Percentiles rank a stretch among this genome's conserved stretches.
These are phyloP conservation scores for Vitis rotundifolia DNA, from an alignment of 164 flowering plant genomes.

Conservation along the genomic window DNA sequence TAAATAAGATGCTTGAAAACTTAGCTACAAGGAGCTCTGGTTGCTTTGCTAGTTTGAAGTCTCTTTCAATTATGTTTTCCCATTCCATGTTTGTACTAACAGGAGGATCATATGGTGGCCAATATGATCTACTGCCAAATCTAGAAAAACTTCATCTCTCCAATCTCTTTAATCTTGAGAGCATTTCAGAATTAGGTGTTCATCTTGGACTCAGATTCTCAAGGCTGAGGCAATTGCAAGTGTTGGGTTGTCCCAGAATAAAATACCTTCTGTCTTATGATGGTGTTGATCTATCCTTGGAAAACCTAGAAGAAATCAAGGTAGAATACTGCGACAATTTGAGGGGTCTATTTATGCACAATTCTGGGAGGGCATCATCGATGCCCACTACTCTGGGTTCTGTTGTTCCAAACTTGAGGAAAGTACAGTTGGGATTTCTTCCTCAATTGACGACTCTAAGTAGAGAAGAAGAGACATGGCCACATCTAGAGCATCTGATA, in stretches of 20 bases:
- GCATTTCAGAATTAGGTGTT: conserved; percentile 5
- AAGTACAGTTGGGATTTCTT: conserved; percentile 1
- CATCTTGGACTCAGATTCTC: conserved; percentile 3
- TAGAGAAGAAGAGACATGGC: background rate
- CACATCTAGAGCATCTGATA: background rate
- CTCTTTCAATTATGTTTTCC: conserved; percentile 1
- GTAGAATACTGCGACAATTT: conserved; percentile 8
- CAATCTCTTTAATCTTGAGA: too few species aligned
- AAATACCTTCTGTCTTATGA: background rate
- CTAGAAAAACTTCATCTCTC: conserved; percentile 11
- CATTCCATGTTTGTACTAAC: background rate
- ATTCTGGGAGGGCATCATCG: background rate
- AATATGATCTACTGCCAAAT: conserved; percentile 10
- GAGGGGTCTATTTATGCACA: background rate
- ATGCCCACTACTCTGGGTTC: too few species aligned
- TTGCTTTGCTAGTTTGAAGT: background rate
- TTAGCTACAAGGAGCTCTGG: background rate
- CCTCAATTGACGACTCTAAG: conserved; percentile 10
- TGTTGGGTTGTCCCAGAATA: background rate
- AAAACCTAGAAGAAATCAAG: conserved; percentile 12
- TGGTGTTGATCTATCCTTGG: background rate
- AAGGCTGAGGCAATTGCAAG: conserved; percentile 4
- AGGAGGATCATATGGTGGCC: conserved; percentile 3
- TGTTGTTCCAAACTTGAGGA: conserved; percentile 8
- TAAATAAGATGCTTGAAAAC: background rate